Evolutionary conservation across 352 stramenopile species (phyloP).

Genomic region (Blastocystis hominis): DNA sequence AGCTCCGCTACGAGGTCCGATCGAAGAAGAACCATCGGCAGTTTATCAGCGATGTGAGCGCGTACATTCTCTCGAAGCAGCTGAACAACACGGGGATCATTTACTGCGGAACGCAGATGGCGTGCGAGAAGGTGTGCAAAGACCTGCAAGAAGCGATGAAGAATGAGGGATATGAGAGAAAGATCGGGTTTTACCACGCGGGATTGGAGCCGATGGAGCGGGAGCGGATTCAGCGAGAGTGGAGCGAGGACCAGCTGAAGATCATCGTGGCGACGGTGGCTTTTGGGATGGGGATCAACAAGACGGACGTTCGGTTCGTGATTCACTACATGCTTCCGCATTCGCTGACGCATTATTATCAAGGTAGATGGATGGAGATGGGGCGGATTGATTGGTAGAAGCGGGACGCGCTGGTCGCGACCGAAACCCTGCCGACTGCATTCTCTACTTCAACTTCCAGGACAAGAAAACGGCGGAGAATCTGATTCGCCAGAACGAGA

Average conservation of each 20-base stretch:
- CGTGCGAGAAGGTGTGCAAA: slow-evolving; percentile 49
- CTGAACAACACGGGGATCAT: slow-evolving; percentile 58
- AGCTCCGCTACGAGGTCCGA: slow-evolving; percentile 75
- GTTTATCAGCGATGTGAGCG: neutral
- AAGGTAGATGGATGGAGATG: slow-evolving; percentile 68
- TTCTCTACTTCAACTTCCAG: slow-evolving; percentile 65
- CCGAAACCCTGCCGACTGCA: slow-evolving; percentile 71
- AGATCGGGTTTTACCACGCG: slow-evolving; percentile 66
- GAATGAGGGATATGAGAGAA: slow-evolving; percentile 33
- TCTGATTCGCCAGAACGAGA: slow-evolving; percentile 47
- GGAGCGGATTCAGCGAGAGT: slow-evolving; percentile 63
- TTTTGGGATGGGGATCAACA: slow-evolving; percentile 93
- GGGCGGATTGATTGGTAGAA: slow-evolving; percentile 62
- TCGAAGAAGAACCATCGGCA: slow-evolving; percentile 64
- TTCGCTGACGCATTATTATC: slow-evolving; percentile 81
- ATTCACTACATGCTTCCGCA: slow-evolving; percentile 85
- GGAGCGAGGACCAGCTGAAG: slow-evolving; percentile 61
- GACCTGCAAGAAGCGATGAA: neutral
- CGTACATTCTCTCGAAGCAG: neutral
- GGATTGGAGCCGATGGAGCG: slow-evolving; percentile 66
- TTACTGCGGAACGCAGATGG: slow-evolving; percentile 52
- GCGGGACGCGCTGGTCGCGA: slow-evolving; percentile 80
- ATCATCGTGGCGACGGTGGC: slow-evolving; percentile 85
- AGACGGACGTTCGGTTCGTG: slow-evolving; percentile 83
- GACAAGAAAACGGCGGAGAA: slow-evolving; percentile 55